A percentile compares a stretch with the other conserved stretches of the same genome.
phyloP scores from a whole-genome alignment of 2,329 filamentous ascomycete genomes.

The Aspergillus piperis region DNA sequence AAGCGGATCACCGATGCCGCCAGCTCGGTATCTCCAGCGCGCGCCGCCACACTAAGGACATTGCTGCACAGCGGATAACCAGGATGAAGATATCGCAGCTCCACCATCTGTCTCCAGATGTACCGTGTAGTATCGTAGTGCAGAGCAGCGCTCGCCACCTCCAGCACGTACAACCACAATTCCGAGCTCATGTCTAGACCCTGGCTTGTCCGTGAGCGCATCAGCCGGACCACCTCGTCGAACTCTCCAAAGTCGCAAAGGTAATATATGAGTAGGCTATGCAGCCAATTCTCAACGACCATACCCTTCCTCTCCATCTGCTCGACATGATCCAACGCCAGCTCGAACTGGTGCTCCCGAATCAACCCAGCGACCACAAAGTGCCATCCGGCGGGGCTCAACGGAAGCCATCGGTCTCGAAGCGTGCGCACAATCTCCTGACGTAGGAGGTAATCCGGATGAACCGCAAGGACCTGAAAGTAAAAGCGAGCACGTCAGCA shows the following conservation, averaged over 20 bases:
- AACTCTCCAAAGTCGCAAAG: slow-evolving; percentile 72
- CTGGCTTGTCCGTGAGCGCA: slow-evolving; percentile 59
- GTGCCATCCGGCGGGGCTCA: slow-evolving; percentile 64
- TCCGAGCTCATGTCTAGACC: slow-evolving; percentile 52
- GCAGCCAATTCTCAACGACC: slow-evolving; percentile 69
- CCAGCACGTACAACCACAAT: slow-evolving; percentile 73
- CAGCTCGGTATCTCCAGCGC: slow-evolving; percentile 66
- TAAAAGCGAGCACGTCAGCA: neutral
- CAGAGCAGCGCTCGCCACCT: slow-evolving; percentile 65
- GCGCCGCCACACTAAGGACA: slow-evolving; percentile 71
- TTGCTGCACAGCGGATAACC: slow-evolving; percentile 66
- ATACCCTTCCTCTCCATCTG: slow-evolving; percentile 61
- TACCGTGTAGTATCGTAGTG: slow-evolving; percentile 66
- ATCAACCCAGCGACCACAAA: slow-evolving; percentile 72
- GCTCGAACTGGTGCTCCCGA: slow-evolving; percentile 78
- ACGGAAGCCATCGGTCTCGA: slow-evolving; percentile 67
- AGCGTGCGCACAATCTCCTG: slow-evolving; percentile 66
- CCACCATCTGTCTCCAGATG: slow-evolving; percentile 70
- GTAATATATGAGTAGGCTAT: slow-evolving; percentile 73
- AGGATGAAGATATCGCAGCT: slow-evolving; percentile 60
- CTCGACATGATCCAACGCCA: slow-evolving; percentile 71
- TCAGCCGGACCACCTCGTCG: slow-evolving; percentile 72
- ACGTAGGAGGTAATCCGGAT: slow-evolving; percentile 80
- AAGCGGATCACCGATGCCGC: slow-evolving; percentile 71
- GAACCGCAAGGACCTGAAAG: slow-evolving; percentile 68